Conservation (phyloP, 1,139 yeast species). For the Candida labiduridarum region DNA sequence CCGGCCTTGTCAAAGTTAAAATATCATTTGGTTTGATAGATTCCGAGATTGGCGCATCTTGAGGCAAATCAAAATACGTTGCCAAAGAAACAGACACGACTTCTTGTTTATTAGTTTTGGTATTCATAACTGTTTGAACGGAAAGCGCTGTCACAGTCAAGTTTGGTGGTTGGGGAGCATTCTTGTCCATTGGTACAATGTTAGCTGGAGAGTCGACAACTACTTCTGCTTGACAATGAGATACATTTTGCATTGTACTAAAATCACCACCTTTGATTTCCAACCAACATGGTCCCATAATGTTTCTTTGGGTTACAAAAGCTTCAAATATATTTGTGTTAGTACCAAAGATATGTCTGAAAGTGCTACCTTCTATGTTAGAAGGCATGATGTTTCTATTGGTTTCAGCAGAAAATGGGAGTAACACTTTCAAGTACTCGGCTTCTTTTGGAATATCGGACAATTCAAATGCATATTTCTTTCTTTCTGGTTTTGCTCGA, state of each 20-base stretch:
- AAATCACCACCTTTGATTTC: constrained; percentile 69
- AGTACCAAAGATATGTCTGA: constrained; percentile 79
- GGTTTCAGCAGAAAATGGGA: constrained; percentile 70
- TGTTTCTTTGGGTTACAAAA: constrained; percentile 76
- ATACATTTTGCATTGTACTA: constrained; percentile 58
- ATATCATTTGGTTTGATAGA: constrained; percentile 55
- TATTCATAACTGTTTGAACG: constrained; percentile 78
- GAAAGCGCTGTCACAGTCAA: constrained; percentile 75
- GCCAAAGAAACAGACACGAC: constrained; percentile 82
- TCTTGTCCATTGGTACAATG: constrained; percentile 54
- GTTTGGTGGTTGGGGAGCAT: constrained; percentile 55
- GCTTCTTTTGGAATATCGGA: constrained; percentile 78
- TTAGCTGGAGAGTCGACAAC: constrained; percentile 53
- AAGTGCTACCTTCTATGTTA: constrained; percentile 74
- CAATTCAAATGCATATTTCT: constrained; percentile 88
- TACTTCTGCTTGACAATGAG: constrained; percentile 83
- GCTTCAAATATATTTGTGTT: constrained; percentile 77
- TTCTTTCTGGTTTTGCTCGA: constrained; percentile 69
- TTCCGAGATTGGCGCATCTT: constrained; percentile 69
- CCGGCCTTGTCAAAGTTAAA: constrained; percentile 77
- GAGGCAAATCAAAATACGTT: constrained; percentile 64
- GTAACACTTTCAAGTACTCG: constrained; percentile 75
- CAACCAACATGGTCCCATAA: constrained; percentile 99
- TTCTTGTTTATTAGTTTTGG: constrained; percentile 76
- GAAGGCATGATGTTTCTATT: constrained; percentile 57